Base-by-base conservation (phyloP, 805 yeast genomes). In the Candida chauliodis region DNA sequence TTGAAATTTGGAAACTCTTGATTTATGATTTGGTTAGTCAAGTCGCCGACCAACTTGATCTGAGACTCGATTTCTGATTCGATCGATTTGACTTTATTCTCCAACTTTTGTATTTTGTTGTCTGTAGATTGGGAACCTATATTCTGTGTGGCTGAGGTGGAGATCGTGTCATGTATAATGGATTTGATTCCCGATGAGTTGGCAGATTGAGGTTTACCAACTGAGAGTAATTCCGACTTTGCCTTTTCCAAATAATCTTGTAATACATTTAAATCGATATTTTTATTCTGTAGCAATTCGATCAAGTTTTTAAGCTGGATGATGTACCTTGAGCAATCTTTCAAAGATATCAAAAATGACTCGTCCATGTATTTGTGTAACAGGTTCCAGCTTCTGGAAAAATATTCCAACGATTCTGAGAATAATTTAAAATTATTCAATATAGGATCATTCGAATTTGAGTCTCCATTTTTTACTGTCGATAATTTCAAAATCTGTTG, bases 231-330 rank as follows among this genome's bases (percentile, higher is more conserved):
- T 48, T 91, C 98, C 27, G 66, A 64, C 34, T 75, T 71, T 0
- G 95, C 79, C 51, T 86, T 84, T 28, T 72, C 70, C 40, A 89
- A 65, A 61, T 91, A 91, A 38, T 84, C 95, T 27, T 78, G 76
- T 30, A 91, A 67, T 36, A 85, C 95, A 55, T 93, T 97, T 52
- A 83, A 81, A 57, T 91, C 99, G 19, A 91, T 76, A 50, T 86
- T 90, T 58, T 90, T 90, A 55, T 88, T 89, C 53, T 91, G 98
- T 47, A 91, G 88, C 40, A 85, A 71, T 53, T 84, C 89, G 38
- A 93, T 75, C 42, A 91, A 64, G 44, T 73, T 77, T 51, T 70
- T 62, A 33, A 69, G 55, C 21, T 66, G 57, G 4, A 68, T 53
- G 34, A 69, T 66, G 43, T 66, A 93, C 60, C 86, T 90, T 45